These are phyloP conservation scores for Pythium insidiosum DNA, from an alignment of 352 stramenopile genomes.

Conservation along the genomic window DNA sequence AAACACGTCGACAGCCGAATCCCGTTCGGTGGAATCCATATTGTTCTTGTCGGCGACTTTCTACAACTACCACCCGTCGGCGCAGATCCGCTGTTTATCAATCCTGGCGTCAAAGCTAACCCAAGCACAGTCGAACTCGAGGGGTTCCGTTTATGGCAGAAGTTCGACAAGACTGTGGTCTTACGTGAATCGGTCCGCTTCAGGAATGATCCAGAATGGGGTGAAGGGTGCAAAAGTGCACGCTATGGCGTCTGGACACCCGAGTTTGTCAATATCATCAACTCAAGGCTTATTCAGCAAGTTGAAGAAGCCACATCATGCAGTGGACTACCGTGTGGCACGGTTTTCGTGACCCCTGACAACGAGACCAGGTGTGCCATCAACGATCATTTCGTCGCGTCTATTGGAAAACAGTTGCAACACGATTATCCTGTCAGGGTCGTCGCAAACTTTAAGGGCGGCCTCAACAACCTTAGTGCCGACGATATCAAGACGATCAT, in stretches of 20 bases:
- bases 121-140: not conserved
- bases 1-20: not conserved
- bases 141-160: not conserved
- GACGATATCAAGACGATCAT: too few relatives aligned
- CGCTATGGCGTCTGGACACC: conserved; percentile 2
- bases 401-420: too few relatives aligned
- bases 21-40: not conserved
- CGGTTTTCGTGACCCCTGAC: too few relatives aligned
- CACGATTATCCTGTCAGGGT: too few relatives aligned
- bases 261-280: conserved; percentile 5
- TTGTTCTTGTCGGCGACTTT: conserved; percentile 1
- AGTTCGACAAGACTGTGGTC: not conserved
- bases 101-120: not conserved
- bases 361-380: too few relatives aligned
- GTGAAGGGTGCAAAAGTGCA: conserved; percentile 3
- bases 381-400: too few relatives aligned
- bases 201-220: conserved; percentile 11
- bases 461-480: too few relatives aligned
- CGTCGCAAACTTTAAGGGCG: too few relatives aligned
- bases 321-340: too few relatives aligned
- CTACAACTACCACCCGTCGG: not conserved
- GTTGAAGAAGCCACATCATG: too few relatives aligned
- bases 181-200: conserved; percentile 10
- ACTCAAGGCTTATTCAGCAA: too few relatives aligned
- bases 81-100: not conserved